A percentile compares a stretch with the other conserved stretches of the same genome.
These are phyloP conservation scores for Crithidia expoeki DNA, from an alignment of 208 protist species.

Conservation along the genomic window DNA sequence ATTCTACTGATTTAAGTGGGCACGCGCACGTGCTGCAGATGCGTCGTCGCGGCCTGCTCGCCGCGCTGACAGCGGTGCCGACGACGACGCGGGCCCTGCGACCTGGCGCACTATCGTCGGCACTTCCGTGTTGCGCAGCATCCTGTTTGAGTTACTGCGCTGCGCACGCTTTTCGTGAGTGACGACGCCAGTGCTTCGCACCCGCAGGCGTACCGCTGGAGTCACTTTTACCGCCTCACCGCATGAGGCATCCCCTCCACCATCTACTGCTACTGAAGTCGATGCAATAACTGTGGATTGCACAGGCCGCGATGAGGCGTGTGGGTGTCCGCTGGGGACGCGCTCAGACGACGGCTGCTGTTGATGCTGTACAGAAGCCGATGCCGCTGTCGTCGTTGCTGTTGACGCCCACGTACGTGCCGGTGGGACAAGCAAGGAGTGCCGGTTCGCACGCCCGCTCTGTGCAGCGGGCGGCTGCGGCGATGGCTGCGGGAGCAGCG, in stretches of 20 bases:
- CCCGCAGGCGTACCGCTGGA: conserved; percentile 13
- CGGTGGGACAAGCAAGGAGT: neutral
- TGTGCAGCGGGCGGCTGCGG: neutral
- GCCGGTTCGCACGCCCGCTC: neutral
- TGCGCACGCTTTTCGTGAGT: neutral
- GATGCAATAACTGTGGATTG: neutral
- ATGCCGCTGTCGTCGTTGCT: neutral
- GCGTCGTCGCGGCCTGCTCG: neutral
- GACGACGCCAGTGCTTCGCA: conserved; percentile 15
- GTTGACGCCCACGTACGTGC: neutral
- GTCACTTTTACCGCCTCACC: neutral
- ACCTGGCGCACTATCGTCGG: conserved; percentile 9
- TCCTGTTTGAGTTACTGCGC: conserved; percentile 6
- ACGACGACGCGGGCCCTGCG: neutral
- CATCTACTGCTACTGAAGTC: neutral
- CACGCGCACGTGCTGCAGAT: neutral
- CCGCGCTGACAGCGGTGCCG: neutral
- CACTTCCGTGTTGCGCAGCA: conserved; percentile 9
- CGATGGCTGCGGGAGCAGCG: neutral
- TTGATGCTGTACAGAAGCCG: neutral
- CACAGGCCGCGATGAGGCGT: neutral
- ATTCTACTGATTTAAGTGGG: neutral
- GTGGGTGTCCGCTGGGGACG: neutral
- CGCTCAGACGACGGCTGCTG: neutral
- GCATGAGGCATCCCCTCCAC: neutral